Evolutionary conservation across 2,329 filamentous ascomycete species (phyloP).

Genomic region (Trichophaea hybrida): DNA sequence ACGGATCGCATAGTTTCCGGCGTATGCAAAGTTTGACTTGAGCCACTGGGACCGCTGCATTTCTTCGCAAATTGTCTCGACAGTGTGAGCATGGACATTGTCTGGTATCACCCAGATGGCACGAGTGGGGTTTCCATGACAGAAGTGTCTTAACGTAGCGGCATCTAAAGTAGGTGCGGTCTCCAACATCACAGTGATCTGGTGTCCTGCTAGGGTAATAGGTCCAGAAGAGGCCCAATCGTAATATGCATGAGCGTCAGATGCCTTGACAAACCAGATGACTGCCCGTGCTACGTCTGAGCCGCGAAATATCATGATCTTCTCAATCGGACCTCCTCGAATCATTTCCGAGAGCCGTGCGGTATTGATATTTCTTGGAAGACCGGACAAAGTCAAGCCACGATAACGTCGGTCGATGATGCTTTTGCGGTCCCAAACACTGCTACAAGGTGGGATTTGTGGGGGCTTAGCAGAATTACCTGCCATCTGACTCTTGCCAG

Average conservation of each 20-base stretch:
- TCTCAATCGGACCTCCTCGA: not conserved
- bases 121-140: not conserved
- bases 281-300: not conserved
- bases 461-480: not conserved
- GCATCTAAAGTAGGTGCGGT: not conserved
- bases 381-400: not conserved
- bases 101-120: not conserved
- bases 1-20: not conserved
- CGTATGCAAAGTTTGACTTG: not conserved
- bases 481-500: not conserved
- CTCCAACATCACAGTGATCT: not conserved
- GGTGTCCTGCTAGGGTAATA: not conserved
- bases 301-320: not conserved
- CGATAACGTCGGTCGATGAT: not conserved
- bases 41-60: not conserved
- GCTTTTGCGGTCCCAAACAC: not conserved
- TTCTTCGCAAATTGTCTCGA: not conserved
- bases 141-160: not conserved
- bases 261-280: not conserved
- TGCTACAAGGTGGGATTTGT: not conserved
- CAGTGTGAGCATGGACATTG: not conserved
- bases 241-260: not conserved
- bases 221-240: not conserved
- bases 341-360: not conserved
- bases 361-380: not conserved